phyloP scores from a whole-genome alignment of 2,329 filamentous ascomycete genomes.

The Huntiella abstrusa region DNA sequence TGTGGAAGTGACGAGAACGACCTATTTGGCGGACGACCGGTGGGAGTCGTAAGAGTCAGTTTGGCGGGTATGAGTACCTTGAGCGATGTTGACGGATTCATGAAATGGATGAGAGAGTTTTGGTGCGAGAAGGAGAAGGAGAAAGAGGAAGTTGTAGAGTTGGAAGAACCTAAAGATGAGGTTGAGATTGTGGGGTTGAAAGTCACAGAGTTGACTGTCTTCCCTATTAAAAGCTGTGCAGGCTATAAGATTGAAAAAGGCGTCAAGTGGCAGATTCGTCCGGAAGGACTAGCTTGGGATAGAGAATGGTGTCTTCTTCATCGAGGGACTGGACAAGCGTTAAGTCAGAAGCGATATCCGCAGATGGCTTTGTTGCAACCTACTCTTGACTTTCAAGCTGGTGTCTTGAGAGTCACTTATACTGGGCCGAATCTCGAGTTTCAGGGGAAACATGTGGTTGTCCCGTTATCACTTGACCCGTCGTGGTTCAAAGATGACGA shows the following conservation, averaged over 20 bases:
- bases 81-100: constrained; percentile 52
- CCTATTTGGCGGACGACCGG: constrained; percentile 66
- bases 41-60: constrained; percentile 69
- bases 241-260: constrained; percentile 51
- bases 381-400: constrained; percentile 47
- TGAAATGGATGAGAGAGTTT: constrained; percentile 50
- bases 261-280: constrained; percentile 53
- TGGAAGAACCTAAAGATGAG: too few species aligned
- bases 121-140: constrained; percentile 14
- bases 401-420: constrained; percentile 44
- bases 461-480: constrained; percentile 53
- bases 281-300: constrained; percentile 82
- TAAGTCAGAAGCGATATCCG: constrained; percentile 79
- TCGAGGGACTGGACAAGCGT: constrained; percentile 59
- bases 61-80: constrained; percentile 77
- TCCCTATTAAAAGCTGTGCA: constrained; percentile 87
- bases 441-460: constrained; percentile 20
- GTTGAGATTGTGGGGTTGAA: not conserved
- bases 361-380: constrained; percentile 74
- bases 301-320: constrained; percentile 93
- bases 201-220: constrained; percentile 53
- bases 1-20: constrained; percentile 65
- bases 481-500: constrained; percentile 24
- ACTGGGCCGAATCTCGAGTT: constrained; percentile 17
- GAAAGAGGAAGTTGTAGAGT: not conserved